phyloP scores from a whole-genome alignment of 148 eudicot genomes.

The Rhododendron ferrugineum region DNA sequence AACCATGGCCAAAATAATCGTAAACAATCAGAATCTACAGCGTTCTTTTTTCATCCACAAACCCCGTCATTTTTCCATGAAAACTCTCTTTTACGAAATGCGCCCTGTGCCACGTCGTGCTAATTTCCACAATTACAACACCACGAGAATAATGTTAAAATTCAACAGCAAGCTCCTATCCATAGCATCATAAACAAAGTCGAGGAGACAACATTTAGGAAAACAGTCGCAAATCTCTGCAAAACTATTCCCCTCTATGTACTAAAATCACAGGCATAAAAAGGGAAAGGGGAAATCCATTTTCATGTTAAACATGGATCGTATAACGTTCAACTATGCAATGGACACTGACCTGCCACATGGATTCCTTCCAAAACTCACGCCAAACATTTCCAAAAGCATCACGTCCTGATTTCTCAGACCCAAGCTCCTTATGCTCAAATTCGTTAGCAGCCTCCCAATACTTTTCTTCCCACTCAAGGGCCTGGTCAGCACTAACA shows the following conservation, averaged over 20 bases:
- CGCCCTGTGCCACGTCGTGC: background rate
- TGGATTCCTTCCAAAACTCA: conserved; percentile 85
- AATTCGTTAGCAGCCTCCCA: conserved; percentile 95
- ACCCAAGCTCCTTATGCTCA: conserved; percentile 79
- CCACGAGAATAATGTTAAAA: background rate
- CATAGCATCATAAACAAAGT: background rate
- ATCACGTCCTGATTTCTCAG: conserved; percentile 96
- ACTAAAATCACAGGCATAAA: background rate
- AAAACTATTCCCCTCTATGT: background rate
- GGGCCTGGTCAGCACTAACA: conserved; percentile 59
- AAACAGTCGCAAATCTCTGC: background rate
- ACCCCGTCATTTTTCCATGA: background rate
- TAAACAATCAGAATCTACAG: background rate
- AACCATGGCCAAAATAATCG: background rate
- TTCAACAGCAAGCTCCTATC: background rate
- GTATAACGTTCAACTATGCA: conserved; percentile 1
- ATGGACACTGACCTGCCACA: conserved; percentile 61
- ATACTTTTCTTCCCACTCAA: conserved; percentile 93
- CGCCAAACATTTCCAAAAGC: conserved; percentile 84
- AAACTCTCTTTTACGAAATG: background rate
- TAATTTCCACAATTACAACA: background rate
- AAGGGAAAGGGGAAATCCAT: background rate
- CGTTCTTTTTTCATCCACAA: background rate
- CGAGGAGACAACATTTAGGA: background rate
- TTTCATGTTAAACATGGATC: background rate